Evolutionary conservation across 2,329 filamentous ascomycete genomes (phyloP).

Genomic region (Fusarium miscanthi): DNA sequence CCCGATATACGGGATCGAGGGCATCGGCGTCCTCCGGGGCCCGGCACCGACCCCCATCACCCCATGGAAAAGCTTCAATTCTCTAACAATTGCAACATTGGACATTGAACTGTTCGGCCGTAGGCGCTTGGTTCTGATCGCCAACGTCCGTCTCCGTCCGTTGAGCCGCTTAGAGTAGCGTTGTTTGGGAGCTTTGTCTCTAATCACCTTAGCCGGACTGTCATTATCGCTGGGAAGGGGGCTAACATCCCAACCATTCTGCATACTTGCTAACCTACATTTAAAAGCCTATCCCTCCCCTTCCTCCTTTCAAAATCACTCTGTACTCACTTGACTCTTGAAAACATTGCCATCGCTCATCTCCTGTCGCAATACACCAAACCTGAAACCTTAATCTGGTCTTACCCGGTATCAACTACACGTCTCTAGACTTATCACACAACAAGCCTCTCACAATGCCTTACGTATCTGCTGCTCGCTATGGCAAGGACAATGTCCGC

Average conservation of each 20-base stretch:
- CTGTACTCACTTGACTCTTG: background rate
- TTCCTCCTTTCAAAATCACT: background rate
- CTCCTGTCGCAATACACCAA: slow-evolving; percentile 2
- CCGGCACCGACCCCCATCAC: slow-evolving; percentile 40
- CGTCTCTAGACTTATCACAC: slow-evolving; percentile 8
- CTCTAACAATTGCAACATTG: slow-evolving; percentile 22
- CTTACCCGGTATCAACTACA: slow-evolving; percentile 6
- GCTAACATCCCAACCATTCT: slow-evolving; percentile 34
- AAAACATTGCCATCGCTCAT: background rate
- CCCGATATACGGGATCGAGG: slow-evolving; percentile 35
- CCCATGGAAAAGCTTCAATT: slow-evolving; percentile 39
- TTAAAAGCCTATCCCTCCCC: slow-evolving; percentile 27
- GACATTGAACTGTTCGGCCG: slow-evolving; percentile 32
- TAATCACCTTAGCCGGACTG: slow-evolving; percentile 2
- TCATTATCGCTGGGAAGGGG: slow-evolving; percentile 19
- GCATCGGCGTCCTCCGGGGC: slow-evolving; percentile 45
- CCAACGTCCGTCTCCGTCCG: slow-evolving; percentile 42
- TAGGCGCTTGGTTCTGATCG: slow-evolving; percentile 38
- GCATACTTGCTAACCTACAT: slow-evolving; percentile 29
- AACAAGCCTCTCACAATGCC: slow-evolving; percentile 57
- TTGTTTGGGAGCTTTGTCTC: background rate
- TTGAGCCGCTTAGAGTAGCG: slow-evolving; percentile 27
- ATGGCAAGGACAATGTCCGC: slow-evolving; percentile 98
- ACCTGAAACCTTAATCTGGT: slow-evolving; percentile 12
- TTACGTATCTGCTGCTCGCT: slow-evolving; percentile 72